phyloP scores from a whole-genome alignment of 2,329 filamentous ascomycete species.

The Cladosporium sp. region DNA sequence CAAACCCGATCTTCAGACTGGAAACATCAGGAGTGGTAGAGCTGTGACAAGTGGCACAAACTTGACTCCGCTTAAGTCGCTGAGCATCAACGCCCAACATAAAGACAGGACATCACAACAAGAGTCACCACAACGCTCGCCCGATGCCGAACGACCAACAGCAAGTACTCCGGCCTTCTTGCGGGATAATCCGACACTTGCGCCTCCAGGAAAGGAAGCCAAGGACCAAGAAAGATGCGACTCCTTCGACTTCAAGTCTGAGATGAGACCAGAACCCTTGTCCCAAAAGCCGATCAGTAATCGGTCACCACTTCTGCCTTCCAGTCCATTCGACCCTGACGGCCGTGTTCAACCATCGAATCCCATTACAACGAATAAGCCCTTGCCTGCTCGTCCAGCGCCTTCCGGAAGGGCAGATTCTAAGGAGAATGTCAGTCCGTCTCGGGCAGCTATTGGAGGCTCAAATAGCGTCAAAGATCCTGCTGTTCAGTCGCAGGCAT shows the following conservation, averaged over 20 bases:
- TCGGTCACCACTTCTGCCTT: constrained; percentile 15
- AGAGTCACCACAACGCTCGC: not conserved
- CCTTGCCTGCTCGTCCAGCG: constrained; percentile 1
- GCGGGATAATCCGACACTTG: constrained; percentile 17
- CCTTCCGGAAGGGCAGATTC: not conserved
- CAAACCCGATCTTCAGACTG: constrained; percentile 16
- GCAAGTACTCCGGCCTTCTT: constrained; percentile 10
- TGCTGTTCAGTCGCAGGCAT: not conserved
- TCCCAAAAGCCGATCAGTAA: not conserved
- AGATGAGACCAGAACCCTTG: not conserved
- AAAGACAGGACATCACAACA: constrained; percentile 18
- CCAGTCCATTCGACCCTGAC: constrained; percentile 15
- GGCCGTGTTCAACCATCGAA: not conserved
- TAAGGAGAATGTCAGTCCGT: constrained; percentile 19
- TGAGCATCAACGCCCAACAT: constrained; percentile 34
- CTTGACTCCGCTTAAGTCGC: constrained; percentile 33
- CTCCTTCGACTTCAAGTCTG: constrained; percentile 1
- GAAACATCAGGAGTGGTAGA: constrained; percentile 26
- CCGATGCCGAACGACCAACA: constrained; percentile 21
- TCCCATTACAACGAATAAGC: not conserved
- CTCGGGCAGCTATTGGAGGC: not conserved
- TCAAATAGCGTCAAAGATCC: not conserved
- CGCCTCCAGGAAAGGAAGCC: constrained; percentile 26
- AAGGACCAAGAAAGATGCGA: constrained; percentile 21
- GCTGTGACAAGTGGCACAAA: constrained; percentile 31